Percentiles rank a stretch among this genome's conserved stretches.
Evolutionary conservation across 306 rosid genomes (phyloP).

Genomic region (Ammopiptanthus mongolicus): DNA sequence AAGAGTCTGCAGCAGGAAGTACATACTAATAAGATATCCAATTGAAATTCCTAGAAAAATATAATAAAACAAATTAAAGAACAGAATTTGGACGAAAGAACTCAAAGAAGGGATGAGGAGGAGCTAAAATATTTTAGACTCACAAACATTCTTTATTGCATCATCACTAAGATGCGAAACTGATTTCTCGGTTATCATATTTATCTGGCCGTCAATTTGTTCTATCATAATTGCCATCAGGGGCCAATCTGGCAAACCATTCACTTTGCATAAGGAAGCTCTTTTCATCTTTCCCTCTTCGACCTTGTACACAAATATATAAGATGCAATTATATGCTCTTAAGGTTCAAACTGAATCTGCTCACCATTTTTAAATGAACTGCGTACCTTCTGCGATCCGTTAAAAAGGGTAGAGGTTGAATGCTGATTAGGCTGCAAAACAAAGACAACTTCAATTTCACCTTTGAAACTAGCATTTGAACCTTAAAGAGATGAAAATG

Average conservation of each 20-base stretch:
- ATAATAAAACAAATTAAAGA: neutral
- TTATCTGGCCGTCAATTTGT: conserved; percentile 34
- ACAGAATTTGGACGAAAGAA: neutral
- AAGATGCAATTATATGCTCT: neutral
- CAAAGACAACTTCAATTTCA: conserved; percentile 7
- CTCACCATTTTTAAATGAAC: neutral
- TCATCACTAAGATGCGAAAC: conserved; percentile 55
- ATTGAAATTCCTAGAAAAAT: neutral
- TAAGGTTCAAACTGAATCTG: neutral
- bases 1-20: conserved; percentile 23
- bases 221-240: conserved; percentile 37
- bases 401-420: conserved; percentile 43
- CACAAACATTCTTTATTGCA: conserved; percentile 78
- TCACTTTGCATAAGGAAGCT: conserved; percentile 48
- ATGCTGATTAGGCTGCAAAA: conserved; percentile 56
- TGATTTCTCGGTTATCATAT: conserved; percentile 24
- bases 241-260: conserved; percentile 43
- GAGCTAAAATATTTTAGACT: conserved; percentile 5
- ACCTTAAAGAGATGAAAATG: neutral
- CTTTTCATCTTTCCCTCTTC: conserved; percentile 37
- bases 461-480: neutral
- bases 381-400: conserved; percentile 37
- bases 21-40: neutral
- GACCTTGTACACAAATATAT: conserved; percentile 20
- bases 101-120: neutral